A percentile compares a stretch with the other conserved stretches of the same genome.
Conservation (phyloP, 169 alveolate genomes). For the Eimeria maxima region DNA sequence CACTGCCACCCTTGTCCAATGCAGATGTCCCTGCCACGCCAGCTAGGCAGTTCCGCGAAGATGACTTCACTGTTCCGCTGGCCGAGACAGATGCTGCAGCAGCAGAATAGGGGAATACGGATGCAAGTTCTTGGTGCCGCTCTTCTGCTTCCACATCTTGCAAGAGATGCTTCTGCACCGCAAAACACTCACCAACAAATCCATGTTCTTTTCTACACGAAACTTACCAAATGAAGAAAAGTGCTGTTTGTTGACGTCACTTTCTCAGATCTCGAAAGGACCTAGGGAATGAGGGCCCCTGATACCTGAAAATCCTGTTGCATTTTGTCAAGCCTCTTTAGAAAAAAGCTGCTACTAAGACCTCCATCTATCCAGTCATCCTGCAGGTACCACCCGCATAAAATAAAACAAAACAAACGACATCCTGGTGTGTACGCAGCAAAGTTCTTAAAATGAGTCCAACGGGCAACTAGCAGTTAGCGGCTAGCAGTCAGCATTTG, state of each 20-base stretch:
- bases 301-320: constrained; percentile 71
- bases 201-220: not conserved
- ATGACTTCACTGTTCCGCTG: constrained; percentile 11
- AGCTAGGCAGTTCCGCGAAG: constrained; percentile 55
- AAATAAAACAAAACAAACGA: not conserved
- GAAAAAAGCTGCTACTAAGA: constrained; percentile 70
- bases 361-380: constrained; percentile 79
- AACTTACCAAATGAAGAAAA: not conserved
- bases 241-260: not conserved
- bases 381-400: constrained; percentile 16
- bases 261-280: not conserved
- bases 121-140: constrained; percentile 62
- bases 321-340: constrained; percentile 56
- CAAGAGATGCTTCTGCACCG: constrained; percentile 67
- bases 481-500: not conserved
- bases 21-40: constrained; percentile 28
- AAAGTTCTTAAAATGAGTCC: not conserved
- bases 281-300: not conserved
- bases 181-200: not conserved
- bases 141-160: constrained; percentile 55
- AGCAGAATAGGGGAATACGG: constrained; percentile 66
- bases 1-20: constrained; percentile 55
- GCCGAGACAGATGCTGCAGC: constrained; percentile 66
- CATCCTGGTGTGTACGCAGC: not conserved
- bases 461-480: too few species aligned